Conservation (phyloP, 2,329 filamentous ascomycete genomes). For the Epicoccum nigrum region DNA sequence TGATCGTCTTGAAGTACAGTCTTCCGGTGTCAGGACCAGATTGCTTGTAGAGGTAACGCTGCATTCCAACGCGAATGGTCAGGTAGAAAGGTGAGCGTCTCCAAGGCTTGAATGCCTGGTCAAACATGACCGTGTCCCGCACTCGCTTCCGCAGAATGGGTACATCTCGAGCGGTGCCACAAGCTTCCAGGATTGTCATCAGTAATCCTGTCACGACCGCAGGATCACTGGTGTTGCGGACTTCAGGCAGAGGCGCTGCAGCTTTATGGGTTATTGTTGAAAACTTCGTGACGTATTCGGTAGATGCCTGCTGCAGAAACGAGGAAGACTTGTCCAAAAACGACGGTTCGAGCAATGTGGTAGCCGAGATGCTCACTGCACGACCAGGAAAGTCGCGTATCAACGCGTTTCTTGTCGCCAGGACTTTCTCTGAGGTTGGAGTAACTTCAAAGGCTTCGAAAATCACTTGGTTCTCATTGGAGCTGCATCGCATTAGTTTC, state of each 20-base stretch:
- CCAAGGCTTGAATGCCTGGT: slow-evolving; percentile 61
- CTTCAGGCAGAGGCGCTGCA: slow-evolving; percentile 56
- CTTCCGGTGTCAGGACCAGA: slow-evolving; percentile 53
- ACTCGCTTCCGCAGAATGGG: slow-evolving; percentile 62
- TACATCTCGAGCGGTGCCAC: slow-evolving; percentile 52
- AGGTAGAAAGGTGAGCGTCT: slow-evolving; percentile 68
- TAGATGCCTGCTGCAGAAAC: slow-evolving; percentile 64
- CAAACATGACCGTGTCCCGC: slow-evolving; percentile 66
- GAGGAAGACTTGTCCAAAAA: slow-evolving; percentile 58
- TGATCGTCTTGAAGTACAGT: slow-evolving; percentile 63
- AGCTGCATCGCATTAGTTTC: slow-evolving; percentile 17
- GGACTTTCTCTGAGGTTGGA: slow-evolving; percentile 58
- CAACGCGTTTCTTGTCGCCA: slow-evolving; percentile 59
- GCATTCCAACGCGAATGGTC: slow-evolving; percentile 63
- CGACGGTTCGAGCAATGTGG: slow-evolving; percentile 43
- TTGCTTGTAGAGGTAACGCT: slow-evolving; percentile 56
- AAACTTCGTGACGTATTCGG: slow-evolving; percentile 61
- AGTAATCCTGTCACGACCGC: slow-evolving; percentile 65
- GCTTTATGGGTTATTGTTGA: slow-evolving; percentile 61
- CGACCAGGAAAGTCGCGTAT: slow-evolving; percentile 66
- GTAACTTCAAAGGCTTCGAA: slow-evolving; percentile 69
- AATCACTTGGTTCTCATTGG: slow-evolving; percentile 39
- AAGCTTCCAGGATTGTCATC: slow-evolving; percentile 64
- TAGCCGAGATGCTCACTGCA: slow-evolving; percentile 55
- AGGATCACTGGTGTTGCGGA: slow-evolving; percentile 64